Evolutionary conservation across 495 filamentous ascomycete genomes (phyloP), one percentile per base, ranked within the genome.

Genomic region (Penicillium longicatenatum): DNA sequence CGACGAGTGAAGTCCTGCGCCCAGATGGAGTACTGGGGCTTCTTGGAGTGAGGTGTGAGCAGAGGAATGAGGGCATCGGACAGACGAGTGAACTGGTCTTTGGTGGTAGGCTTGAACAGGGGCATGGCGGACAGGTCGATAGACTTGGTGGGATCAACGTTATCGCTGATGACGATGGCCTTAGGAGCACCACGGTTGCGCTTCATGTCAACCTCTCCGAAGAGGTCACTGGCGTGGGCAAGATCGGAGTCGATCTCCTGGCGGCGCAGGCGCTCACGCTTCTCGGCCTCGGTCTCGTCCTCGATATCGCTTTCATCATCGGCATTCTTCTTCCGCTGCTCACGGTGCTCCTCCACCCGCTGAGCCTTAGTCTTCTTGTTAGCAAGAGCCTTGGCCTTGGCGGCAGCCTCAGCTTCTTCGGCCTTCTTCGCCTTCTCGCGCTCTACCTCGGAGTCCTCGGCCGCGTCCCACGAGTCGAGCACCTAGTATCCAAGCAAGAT

Each of bases 361-460:
- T 97, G 84, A 8, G 89, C 70, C 75, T 90, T 95, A 63, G 86
- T 83, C 79, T 98, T 98, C 81, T 97, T 94, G 60, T 89, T 89
- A 30, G 92, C 93, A 42, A 90, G 89, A n/a, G 93, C 93, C 68
- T 91, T 90, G 49, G 89, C 90, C 1, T 93, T 90, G 31, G 89
- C 92, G 71, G 93, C 95, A 49, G 92, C 93, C 70, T 91, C 93
- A 58, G 84, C 86, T 66, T 92, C 92, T 9, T 84, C 91, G 16
- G 86, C 91, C 75, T 90, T 90, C 76, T 89, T 91, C 21, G 84
- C 89, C 80, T 97, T 98, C 74, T 97, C 92, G 61, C 91, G 89
- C 78, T 99, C 95, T 51, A 87, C 93, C 66, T 99, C 95, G 50
- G 91, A 95, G 77, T 99, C 95, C 66, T 97, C 94, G 56, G 90